phyloP scores from a whole-genome alignment of 2,329 filamentous ascomycete species.

The Ophiostoma ulmi region DNA sequence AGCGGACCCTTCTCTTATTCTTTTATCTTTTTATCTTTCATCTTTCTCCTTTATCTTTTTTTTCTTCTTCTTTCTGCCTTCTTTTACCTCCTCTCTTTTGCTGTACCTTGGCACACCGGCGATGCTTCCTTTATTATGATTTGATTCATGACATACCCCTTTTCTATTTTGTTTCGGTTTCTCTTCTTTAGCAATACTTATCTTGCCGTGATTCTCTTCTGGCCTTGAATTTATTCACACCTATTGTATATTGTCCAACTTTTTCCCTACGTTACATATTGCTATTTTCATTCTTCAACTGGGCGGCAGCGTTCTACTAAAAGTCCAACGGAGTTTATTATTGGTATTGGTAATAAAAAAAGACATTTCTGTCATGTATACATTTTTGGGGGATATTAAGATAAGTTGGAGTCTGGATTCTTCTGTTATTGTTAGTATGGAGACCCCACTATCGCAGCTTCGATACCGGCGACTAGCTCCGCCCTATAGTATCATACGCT shows the following conservation, averaged over 20 bases:
- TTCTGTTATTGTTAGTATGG: background rate
- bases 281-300: background rate
- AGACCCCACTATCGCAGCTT: background rate
- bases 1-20: background rate
- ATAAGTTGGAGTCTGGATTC: background rate
- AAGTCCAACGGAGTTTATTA: background rate
- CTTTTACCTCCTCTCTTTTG: background rate
- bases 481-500: background rate
- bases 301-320: background rate
- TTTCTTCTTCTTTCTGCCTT: background rate
- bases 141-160: constrained; percentile 13
- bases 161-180: background rate
- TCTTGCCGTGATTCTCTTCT: background rate
- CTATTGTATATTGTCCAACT: background rate
- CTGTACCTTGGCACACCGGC: background rate
- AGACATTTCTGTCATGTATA: background rate
- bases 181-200: background rate
- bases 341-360: background rate
- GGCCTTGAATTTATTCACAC: background rate
- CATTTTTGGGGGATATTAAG: background rate
- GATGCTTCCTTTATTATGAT: background rate
- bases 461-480: background rate
- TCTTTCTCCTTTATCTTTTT: background rate
- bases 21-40: background rate
- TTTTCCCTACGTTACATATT: background rate